phyloP scores from a whole-genome alignment of 805 yeast species.

The Metschnikowia picachoensis region DNA sequence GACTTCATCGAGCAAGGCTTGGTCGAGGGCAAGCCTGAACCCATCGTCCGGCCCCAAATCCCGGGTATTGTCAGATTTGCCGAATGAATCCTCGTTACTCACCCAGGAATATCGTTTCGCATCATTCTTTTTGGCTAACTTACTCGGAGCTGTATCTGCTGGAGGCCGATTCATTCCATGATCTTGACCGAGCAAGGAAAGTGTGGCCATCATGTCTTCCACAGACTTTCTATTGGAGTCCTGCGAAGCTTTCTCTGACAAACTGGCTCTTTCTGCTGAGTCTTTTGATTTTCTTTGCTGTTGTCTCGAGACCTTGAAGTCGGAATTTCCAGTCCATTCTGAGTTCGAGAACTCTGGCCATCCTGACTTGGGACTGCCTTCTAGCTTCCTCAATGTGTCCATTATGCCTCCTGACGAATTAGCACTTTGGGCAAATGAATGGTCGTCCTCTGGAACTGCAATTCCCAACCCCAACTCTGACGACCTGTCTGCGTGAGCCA shows the following conservation, averaged over 20 bases:
- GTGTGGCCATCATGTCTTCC: slow-evolving; percentile 27
- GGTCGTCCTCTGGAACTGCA: neutral
- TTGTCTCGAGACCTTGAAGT: no score
- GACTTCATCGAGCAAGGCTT: slow-evolving; percentile 34
- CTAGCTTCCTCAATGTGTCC: slow-evolving; percentile 6
- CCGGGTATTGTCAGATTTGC: slow-evolving; percentile 6
- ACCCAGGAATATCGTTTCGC: slow-evolving; percentile 28
- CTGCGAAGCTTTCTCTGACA: neutral
- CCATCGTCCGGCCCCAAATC: neutral
- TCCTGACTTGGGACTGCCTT: neutral
- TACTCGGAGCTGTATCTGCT: neutral
- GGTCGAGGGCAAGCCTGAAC: slow-evolving; percentile 15
- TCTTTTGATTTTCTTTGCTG: no score
- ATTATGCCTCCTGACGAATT: slow-evolving; percentile 6
- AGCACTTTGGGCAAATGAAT: neutral
- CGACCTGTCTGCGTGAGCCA: no score
- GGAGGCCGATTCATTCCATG: neutral
- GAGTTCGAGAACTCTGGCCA: no score
- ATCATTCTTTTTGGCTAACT: neutral
- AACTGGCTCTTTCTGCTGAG: neutral
- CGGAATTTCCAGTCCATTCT: no score
- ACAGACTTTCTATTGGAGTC: slow-evolving; percentile 21
- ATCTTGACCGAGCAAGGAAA: slow-evolving; percentile 19
- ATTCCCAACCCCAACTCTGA: slow-evolving; percentile 4
- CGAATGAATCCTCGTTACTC: slow-evolving; percentile 24